Evolutionary conservation across 2,329 filamentous ascomycete species (phyloP).

Genomic region (Lecanosticta acicola): DNA sequence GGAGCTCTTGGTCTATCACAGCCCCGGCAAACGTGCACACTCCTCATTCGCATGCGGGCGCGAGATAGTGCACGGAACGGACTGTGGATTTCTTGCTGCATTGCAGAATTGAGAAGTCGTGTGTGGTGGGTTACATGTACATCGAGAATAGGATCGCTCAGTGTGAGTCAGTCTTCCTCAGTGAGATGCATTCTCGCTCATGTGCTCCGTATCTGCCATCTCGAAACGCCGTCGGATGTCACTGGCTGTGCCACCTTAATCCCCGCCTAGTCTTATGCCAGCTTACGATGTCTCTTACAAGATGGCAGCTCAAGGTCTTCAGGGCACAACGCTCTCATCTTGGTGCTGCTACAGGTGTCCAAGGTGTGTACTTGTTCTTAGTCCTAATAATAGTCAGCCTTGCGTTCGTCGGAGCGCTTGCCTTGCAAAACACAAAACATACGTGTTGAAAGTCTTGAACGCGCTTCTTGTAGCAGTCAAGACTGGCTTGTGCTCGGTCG

Average conservation of each 20-base stretch:
- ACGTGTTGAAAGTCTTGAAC: conserved; percentile 95
- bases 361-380: conserved; percentile 47
- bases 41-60: not conserved
- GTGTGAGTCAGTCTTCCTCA: conserved; percentile 2
- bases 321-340: too few relatives aligned
- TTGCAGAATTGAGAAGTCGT: too few relatives aligned
- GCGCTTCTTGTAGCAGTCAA: conserved; percentile 70
- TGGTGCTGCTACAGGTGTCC: conserved; percentile 44
- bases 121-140: too few relatives aligned
- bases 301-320: too few relatives aligned
- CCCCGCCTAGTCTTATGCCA: too few relatives aligned
- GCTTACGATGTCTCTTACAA: too few relatives aligned
- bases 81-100: too few relatives aligned
- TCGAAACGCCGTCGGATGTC: conserved; percentile 1
- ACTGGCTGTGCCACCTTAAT: not conserved
- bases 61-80: not conserved
- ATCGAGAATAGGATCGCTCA: not conserved
- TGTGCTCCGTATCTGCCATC: not conserved
- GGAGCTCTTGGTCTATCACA: not conserved
- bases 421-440: conserved; percentile 42
- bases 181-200: too few relatives aligned
- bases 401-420: too few relatives aligned
- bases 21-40: not conserved
- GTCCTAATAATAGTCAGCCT: conserved; percentile 31
- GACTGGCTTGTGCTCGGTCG: conserved; percentile 66